Percentiles rank a stretch among this genome's conserved stretches.
Conservation (phyloP, 2,329 filamentous ascomycete species). For the Arthroderma sp. region DNA sequence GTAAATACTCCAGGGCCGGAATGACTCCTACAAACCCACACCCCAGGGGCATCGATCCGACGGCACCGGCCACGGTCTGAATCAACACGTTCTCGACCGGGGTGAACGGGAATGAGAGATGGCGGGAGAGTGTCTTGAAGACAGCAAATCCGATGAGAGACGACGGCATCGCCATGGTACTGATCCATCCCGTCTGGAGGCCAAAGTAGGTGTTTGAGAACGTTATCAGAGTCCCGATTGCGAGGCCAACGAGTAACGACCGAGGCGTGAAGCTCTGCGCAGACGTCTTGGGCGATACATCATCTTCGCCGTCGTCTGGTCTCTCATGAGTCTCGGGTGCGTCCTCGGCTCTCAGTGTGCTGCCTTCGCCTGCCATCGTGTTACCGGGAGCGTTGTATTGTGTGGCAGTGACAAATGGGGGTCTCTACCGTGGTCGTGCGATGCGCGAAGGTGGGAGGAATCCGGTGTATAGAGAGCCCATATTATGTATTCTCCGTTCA, state of each 20-base stretch:
- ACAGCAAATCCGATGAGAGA: conserved; percentile 89
- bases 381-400: neutral
- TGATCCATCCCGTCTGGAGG: conserved; percentile 75
- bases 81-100: conserved; percentile 95
- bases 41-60: conserved; percentile 92
- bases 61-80: conserved; percentile 87
- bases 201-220: conserved; percentile 99
- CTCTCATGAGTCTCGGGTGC: neutral
- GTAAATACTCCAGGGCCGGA: conserved; percentile 77
- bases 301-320: neutral
- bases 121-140: conserved; percentile 65
- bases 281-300: conserved; percentile 16
- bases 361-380: neutral
- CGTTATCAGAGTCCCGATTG: conserved; percentile 80
- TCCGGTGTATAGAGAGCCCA: neutral
- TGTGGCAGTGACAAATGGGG: neutral
- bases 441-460: too few species aligned
- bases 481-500: neutral
- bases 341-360: neutral
- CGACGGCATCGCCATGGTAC: conserved; percentile 93
- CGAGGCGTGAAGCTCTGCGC: conserved; percentile 66
- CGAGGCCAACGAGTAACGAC: conserved; percentile 64
- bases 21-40: conserved; percentile 94
- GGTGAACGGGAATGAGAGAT: conserved; percentile 69
- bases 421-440: neutral